Percentiles rank a stretch among this genome's conserved stretches.
phyloP scores from a whole-genome alignment of 2,329 filamentous ascomycete species.

The Aspergillus floridensis region DNA sequence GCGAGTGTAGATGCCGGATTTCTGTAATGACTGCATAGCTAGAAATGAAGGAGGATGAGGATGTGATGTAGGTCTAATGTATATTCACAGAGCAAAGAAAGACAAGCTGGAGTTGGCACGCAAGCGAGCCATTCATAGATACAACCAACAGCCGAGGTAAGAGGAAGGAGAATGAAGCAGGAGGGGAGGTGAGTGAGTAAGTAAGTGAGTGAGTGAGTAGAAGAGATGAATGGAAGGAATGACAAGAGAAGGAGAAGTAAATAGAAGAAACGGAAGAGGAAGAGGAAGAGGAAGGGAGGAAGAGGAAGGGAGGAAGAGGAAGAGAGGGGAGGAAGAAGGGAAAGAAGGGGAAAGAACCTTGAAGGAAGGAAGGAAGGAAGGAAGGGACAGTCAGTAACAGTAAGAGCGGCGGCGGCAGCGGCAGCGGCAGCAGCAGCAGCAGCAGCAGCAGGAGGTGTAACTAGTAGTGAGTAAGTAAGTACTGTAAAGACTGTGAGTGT shows the following conservation, averaged over 20 bases:
- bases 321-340: background rate
- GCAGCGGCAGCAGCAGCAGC: background rate
- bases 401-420: background rate
- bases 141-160: background rate
- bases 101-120: background rate
- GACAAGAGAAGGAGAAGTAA: background rate
- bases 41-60: background rate
- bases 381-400: background rate
- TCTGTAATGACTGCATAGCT: constrained; percentile 14
- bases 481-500: no score
- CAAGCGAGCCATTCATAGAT: background rate
- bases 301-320: background rate
- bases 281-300: background rate
- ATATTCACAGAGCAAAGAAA: background rate
- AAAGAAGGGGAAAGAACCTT: no score
- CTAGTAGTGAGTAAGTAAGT: background rate
- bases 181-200: no score
- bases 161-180: constrained; percentile 1
- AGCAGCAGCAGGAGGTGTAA: background rate
- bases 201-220: no score
- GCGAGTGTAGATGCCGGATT: constrained; percentile 19
- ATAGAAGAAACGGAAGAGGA: background rate
- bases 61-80: no score
- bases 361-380: background rate
- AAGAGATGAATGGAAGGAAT: background rate